Percentiles rank a stretch among this genome's conserved stretches.
Evolutionary conservation across 2,329 filamentous ascomycete genomes (phyloP).

Genomic region (Pseudomassariella vexata): DNA sequence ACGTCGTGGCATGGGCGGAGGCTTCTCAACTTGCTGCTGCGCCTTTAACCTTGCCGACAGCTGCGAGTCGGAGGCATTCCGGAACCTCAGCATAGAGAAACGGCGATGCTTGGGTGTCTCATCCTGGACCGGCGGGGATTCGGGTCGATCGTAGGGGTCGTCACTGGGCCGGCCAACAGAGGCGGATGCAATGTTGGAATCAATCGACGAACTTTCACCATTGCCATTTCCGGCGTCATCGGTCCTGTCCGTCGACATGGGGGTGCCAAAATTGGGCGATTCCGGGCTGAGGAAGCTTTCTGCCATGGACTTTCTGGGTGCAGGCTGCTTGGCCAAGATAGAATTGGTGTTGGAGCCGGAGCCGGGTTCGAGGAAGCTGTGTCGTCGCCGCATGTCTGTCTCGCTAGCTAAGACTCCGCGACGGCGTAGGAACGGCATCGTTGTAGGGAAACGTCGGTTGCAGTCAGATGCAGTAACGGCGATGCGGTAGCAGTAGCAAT

Average conservation of each 20-base stretch:
- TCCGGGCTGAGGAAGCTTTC: constrained; percentile 13
- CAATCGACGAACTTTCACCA: constrained; percentile 14
- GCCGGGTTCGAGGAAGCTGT: constrained; percentile 30
- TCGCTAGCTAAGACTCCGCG: constrained; percentile 56
- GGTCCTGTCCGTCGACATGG: constrained; percentile 4
- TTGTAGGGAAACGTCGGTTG: constrained; percentile 15
- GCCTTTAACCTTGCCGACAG: constrained; percentile 70
- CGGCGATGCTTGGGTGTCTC: constrained; percentile 52
- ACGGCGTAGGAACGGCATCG: constrained; percentile 57
- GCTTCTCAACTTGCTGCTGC: constrained; percentile 49
- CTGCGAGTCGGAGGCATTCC: constrained; percentile 90
- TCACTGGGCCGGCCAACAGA: constrained; percentile 17
- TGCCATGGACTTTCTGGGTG: constrained; percentile 13
- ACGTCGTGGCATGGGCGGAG: constrained; percentile 55
- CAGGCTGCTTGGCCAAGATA: constrained; percentile 9
- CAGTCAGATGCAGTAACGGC: constrained; percentile 10
- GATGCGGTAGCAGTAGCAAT: constrained; percentile 6
- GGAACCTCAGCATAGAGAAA: constrained; percentile 72
- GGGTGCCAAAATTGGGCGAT: constrained; percentile 4
- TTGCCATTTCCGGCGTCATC: constrained; percentile 10
- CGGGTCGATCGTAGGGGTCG: constrained; percentile 30
- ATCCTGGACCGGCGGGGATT: constrained; percentile 47
- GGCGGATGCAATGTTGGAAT: constrained; percentile 9
- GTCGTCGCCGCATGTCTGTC: constrained; percentile 51
- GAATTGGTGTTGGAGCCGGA: constrained; percentile 10